A percentile compares a stretch with the other conserved stretches of the same genome.
phyloP scores from a whole-genome alignment of 805 yeast genomes.

The Saturnispora diversa region DNA sequence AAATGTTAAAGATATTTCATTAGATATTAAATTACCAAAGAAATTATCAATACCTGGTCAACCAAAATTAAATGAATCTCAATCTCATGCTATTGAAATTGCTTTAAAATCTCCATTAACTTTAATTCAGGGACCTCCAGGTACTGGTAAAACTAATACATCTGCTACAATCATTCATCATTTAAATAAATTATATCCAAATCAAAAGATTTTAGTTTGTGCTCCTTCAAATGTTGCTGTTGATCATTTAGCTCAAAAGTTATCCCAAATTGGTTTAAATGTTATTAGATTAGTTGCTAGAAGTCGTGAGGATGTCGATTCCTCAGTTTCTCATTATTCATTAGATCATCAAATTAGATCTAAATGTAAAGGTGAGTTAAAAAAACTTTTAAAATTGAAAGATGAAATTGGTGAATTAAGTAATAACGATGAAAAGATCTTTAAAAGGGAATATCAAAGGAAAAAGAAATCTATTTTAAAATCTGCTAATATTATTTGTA shows the following conservation, averaged over 20 bases:
- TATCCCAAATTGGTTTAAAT: constrained; percentile 60
- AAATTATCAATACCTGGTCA: constrained; percentile 58
- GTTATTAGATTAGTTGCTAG: constrained; percentile 74
- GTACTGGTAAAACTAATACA: constrained; percentile 92
- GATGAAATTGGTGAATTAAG: constrained; percentile 65
- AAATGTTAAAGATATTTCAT: constrained; percentile 55
- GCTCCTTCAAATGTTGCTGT: constrained; percentile 96
- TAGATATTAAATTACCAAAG: constrained; percentile 54
- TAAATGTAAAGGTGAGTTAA: constrained; percentile 47
- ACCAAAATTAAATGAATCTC: constrained; percentile 68
- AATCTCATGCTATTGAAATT: constrained; percentile 62
- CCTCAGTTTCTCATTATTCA: constrained; percentile 48
- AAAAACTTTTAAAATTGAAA: constrained; percentile 49
- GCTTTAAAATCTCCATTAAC: constrained; percentile 68
- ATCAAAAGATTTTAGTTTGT: constrained; percentile 70
- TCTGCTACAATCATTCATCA: constrained; percentile 84
- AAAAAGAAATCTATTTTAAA: constrained; percentile 40
- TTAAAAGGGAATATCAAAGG: constrained; percentile 19
- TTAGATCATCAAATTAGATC: constrained; percentile 45
- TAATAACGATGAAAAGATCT: constrained; percentile 39
- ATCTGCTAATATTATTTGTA: constrained; percentile 70
- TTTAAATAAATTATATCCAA: constrained; percentile 45
- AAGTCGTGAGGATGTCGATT: constrained; percentile 73
- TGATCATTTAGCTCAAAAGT: constrained; percentile 75
- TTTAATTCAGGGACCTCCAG: constrained; percentile 92